phyloP scores from a whole-genome alignment of 2,329 filamentous ascomycete species.

The Sporothrix curviconia region DNA sequence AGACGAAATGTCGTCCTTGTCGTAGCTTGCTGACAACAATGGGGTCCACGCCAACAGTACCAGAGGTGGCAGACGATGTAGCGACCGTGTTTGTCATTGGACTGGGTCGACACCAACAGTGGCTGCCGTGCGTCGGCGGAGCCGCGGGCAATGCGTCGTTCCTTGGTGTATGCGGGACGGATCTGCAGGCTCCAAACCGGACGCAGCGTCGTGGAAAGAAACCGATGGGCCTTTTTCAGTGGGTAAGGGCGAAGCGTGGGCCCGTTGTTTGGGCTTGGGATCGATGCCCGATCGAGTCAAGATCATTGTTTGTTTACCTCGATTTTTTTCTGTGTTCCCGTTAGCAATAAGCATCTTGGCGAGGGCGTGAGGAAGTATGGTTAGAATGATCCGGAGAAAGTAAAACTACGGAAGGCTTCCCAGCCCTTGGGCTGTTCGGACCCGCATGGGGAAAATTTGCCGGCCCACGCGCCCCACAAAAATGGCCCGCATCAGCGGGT shows the following conservation, averaged over 20 bases:
- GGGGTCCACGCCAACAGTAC: background rate
- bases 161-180: slow-evolving; percentile 31
- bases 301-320: slow-evolving; percentile 91
- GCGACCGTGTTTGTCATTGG: background rate
- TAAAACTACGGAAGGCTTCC: too few species aligned
- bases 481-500: slow-evolving; percentile 92
- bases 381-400: too few species aligned
- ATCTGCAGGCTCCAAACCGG: slow-evolving; percentile 46
- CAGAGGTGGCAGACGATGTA: slow-evolving; percentile 2
- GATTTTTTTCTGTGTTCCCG: slow-evolving; percentile 70
- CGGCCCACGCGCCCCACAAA: slow-evolving; percentile 86
- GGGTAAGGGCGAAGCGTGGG: slow-evolving; percentile 68
- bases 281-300: slow-evolving; percentile 74
- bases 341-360: background rate
- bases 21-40: background rate
- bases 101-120: slow-evolving; percentile 11
- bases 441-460: slow-evolving; percentile 87
- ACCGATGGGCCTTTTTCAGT: too few species aligned
- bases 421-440: too few species aligned
- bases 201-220: slow-evolving; percentile 53
- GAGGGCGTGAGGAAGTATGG: too few species aligned
- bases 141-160: background rate
- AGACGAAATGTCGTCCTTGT: slow-evolving; percentile 2
- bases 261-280: slow-evolving; percentile 80
- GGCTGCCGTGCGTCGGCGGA: slow-evolving; percentile 3